phyloP scores from a whole-genome alignment of 2,329 filamentous ascomycete species.

The Fusarium odoratissimum region DNA sequence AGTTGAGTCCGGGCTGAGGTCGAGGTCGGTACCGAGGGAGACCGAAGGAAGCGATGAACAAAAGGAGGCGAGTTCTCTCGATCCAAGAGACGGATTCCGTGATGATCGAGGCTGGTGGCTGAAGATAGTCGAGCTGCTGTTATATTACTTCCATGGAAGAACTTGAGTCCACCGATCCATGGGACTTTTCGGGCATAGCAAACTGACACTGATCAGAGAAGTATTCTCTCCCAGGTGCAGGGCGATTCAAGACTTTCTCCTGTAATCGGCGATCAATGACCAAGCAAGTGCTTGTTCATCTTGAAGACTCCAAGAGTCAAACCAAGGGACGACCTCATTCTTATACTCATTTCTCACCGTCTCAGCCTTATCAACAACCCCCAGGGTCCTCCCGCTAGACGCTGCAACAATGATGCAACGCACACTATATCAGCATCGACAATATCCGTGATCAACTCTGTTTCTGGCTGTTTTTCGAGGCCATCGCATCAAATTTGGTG shows the following conservation, averaged over 20 bases:
- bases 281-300: not conserved
- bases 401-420: constrained; percentile 26
- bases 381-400: constrained; percentile 5
- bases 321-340: constrained; percentile 23
- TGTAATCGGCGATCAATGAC: not conserved
- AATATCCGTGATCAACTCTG: constrained; percentile 1
- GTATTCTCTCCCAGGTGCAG: not conserved
- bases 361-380: constrained; percentile 15
- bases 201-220: not conserved
- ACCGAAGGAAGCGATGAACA: not conserved
- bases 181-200: not conserved
- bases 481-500: constrained; percentile 10
- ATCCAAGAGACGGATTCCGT: not conserved
- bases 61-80: constrained; percentile 1
- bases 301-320: not conserved
- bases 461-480: constrained; percentile 10
- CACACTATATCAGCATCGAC: constrained; percentile 8
- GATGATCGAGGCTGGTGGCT: not conserved
- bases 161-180: not conserved
- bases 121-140: not conserved
- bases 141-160: not conserved
- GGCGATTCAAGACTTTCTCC: not conserved
- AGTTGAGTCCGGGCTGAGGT: not conserved
- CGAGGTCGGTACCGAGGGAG: not conserved
- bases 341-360: constrained; percentile 29